Base-by-base conservation (phyloP, 2,329 filamentous ascomycete species). In the Diplodia corticola region DNA sequence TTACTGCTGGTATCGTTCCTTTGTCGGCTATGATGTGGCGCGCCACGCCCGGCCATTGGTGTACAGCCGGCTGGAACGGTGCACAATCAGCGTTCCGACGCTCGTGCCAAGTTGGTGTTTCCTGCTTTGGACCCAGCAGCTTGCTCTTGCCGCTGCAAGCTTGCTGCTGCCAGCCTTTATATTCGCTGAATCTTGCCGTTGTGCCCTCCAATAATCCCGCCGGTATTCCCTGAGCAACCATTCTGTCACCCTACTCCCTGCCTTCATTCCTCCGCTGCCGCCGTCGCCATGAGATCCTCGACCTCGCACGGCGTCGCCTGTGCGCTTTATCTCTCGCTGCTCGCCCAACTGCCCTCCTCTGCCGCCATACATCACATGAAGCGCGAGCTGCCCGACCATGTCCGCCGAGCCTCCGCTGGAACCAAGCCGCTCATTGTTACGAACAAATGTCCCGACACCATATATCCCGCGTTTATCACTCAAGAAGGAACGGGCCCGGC, bases 401-500 rank as follows among this genome's bases (percentile, higher is more conserved):
- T 30, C 51, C 67, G 48, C 24, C 37, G 24, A 30, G 53, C 35
- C 33, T 46, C 26, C 7, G 24, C 35, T 22, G 35, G 69, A 28
- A 55, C 60, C 37, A 73, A 74, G 1, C 89, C 89, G 6, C 79
- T 95, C 28, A 81, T 87, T 6, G 81, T 95, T 65, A 89, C 87
- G 67, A 96, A 94, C 78, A 83, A 84, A 65, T 96, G 92, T 73
- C 80, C 82, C 10, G 85, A 90, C 22, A 87, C 85, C 0, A 87
- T 95, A 69, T 94, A 90, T 85, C 91, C 92, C 1, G 92, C 87
- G 10, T 86, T 95, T 67, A 84, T 85, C 15, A 92, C 91, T 0
- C 90, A 93, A 73, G 83, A 85, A 54, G 91, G 91, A 24, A 85
- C 84, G 15, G 89, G 88, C 0, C 90, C 91, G 6, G 82, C 83